A percentile compares a stretch with the other conserved stretches of the same genome.
Evolutionary conservation across 805 yeast genomes (phyloP).

Genomic region (Metschnikowia sp.): DNA sequence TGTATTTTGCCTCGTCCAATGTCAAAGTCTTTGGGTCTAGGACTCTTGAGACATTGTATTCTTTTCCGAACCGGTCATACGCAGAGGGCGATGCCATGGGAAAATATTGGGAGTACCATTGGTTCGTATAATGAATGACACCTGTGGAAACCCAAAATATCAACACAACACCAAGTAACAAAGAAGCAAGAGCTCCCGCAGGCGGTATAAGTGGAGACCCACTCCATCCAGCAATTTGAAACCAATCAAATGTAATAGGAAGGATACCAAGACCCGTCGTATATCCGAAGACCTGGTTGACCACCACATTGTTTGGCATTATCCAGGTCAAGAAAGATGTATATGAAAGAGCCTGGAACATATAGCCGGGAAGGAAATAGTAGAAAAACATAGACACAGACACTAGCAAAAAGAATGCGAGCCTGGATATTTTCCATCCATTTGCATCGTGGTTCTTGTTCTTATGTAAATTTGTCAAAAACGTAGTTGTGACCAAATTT

Average conservation of each 20-base stretch:
- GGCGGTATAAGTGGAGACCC: constrained; percentile 20
- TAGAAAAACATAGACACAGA: constrained; percentile 10
- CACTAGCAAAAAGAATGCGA: constrained; percentile 17
- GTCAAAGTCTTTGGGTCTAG: constrained; percentile 12
- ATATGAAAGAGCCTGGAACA: constrained; percentile 13
- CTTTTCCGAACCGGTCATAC: constrained; percentile 17
- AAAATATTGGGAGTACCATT: constrained; percentile 23
- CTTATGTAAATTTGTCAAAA: constrained; percentile 18
- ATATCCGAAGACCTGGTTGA: constrained; percentile 15
- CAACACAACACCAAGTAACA: constrained; percentile 17
- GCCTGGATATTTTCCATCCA: constrained; percentile 16
- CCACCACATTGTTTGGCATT: constrained; percentile 8
- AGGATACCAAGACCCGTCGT: constrained; percentile 12
- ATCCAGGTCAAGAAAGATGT: constrained; percentile 14
- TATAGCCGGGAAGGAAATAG: constrained; percentile 16
- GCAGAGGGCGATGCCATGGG: constrained; percentile 22
- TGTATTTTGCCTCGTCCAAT: constrained; percentile 17
- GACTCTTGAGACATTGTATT: constrained; percentile 19
- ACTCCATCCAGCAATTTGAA: constrained; percentile 19
- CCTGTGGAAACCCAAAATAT: constrained; percentile 17
- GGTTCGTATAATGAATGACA: constrained; percentile 20
- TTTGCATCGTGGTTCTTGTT: constrained; percentile 11
- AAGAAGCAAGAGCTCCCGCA: constrained; percentile 17
- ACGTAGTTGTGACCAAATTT: constrained; percentile 20
- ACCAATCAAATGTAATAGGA: constrained; percentile 17